Evolutionary conservation across 148 eudicot genomes (phyloP).

Genomic region (Rhododendron simsii): DNA sequence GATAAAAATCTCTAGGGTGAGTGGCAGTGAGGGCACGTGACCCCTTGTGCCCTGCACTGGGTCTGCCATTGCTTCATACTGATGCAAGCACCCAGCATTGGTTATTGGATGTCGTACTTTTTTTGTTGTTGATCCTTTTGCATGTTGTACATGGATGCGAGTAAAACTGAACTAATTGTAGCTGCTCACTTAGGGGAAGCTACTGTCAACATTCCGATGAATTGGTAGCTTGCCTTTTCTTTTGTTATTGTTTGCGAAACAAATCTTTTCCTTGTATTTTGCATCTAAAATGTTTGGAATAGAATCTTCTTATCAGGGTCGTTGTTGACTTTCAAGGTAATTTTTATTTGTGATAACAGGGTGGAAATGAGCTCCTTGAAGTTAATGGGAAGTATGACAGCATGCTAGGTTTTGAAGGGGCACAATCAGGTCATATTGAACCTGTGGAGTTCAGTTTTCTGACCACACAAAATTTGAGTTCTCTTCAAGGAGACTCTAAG

Average conservation of each 20-base stretch:
- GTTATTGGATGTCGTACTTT: not conserved
- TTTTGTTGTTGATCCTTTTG: not conserved
- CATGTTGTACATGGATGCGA: not conserved
- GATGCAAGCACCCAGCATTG: not conserved
- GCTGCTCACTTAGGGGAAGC: not conserved
- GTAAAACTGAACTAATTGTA: not conserved
- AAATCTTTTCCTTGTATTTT: not conserved
- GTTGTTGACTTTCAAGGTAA: not conserved
- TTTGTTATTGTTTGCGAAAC: not conserved
- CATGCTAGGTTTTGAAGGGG: slow-evolving; percentile 41
- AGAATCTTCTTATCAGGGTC: not conserved
- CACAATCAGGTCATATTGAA: slow-evolving; percentile 48
- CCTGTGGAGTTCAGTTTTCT: slow-evolving; percentile 91
- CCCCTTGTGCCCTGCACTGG: no score
- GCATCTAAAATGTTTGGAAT: not conserved
- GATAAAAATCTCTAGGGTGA: no score
- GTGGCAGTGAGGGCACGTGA: no score
- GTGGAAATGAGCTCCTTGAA: slow-evolving; percentile 43
- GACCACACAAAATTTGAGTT: slow-evolving; percentile 48
- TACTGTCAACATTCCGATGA: not conserved
- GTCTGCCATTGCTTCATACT: not conserved
- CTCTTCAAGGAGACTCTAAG: slow-evolving; percentile 56
- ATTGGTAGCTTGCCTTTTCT: not conserved
- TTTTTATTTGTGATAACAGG: slow-evolving; percentile 30
- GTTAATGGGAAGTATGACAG: slow-evolving; percentile 42